phyloP scores from a whole-genome alignment of 1,284 basidiomycete species.

The Sporisorium scitamineum region DNA sequence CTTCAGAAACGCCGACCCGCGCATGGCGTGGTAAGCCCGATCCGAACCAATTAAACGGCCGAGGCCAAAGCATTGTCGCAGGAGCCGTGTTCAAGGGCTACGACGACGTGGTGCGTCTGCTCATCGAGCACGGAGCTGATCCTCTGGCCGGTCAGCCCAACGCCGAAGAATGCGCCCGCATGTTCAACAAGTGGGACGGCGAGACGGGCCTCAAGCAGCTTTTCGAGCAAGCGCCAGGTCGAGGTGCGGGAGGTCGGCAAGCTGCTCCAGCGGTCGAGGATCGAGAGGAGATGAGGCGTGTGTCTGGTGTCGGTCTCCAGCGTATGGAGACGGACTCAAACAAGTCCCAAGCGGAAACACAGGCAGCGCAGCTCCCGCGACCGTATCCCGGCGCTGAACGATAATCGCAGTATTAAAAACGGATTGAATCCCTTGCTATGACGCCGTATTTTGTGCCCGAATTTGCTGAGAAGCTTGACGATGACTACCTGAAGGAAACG shows the following conservation, averaged over 20 bases:
- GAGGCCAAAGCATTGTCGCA: constrained; percentile 82
- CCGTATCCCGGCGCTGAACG: constrained; percentile 10
- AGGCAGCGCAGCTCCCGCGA: neutral
- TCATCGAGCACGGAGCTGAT: constrained; percentile 78
- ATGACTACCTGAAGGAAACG: neutral
- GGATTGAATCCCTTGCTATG: neutral
- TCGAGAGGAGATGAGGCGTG: constrained; percentile 48
- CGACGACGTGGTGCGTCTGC: constrained; percentile 75
- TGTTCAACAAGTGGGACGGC: constrained; percentile 64
- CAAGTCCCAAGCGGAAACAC: neutral
- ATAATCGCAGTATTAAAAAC: neutral
- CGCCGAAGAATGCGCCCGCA: constrained; percentile 76
- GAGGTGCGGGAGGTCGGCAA: constrained; percentile 44
- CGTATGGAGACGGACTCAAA: neutral
- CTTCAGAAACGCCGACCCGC: constrained; percentile 7
- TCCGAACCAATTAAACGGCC: constrained; percentile 76
- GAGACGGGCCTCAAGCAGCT: constrained; percentile 42
- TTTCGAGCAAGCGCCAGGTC: constrained; percentile 47
- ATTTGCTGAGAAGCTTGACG: neutral
- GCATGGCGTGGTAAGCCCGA: constrained; percentile 34
- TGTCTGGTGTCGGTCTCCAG: constrained; percentile 40
- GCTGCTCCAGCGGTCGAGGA: constrained; percentile 51
- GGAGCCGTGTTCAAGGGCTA: constrained; percentile 83
- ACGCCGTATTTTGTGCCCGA: neutral
- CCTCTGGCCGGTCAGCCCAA: constrained; percentile 78